A percentile compares a stretch with the other conserved stretches of the same genome.
Conservation (phyloP, 2,329 filamentous ascomycete genomes). For the Exophiala sp. region DNA sequence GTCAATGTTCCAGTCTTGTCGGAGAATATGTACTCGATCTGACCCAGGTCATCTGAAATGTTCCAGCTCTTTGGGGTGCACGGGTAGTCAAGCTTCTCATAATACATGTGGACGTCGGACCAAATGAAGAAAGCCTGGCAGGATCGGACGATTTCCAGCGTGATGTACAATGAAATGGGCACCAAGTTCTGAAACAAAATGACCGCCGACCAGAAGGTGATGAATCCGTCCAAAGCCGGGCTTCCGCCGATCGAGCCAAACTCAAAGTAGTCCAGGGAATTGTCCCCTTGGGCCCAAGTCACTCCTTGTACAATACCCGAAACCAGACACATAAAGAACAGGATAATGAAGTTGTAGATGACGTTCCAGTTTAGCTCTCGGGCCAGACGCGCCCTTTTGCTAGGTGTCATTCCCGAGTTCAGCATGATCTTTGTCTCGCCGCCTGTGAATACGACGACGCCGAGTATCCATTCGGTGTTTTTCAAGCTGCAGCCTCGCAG, state of each 20-base stretch:
- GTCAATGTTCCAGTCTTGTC: constrained; percentile 88
- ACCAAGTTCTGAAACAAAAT: constrained; percentile 98
- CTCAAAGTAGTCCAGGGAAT: constrained; percentile 73
- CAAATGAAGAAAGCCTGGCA: constrained; percentile 96
- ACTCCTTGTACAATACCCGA: constrained; percentile 79
- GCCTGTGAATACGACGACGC: constrained; percentile 88
- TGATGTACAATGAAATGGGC: constrained; percentile 95
- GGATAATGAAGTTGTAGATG: constrained; percentile 87
- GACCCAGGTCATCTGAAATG: constrained; percentile 93
- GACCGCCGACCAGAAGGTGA: constrained; percentile 92
- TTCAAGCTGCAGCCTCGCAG: constrained; percentile 87
- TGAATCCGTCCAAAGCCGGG: constrained; percentile 76
- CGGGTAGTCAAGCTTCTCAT: constrained; percentile 85
- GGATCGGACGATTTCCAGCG: constrained; percentile 89
- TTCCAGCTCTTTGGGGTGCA: constrained; percentile 99
- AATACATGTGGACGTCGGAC: constrained; percentile 94
- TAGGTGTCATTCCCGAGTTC: constrained; percentile 91
- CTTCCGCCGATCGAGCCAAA: constrained; percentile 72
- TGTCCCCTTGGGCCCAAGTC: constrained; percentile 68
- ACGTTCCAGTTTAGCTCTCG: constrained; percentile 96
- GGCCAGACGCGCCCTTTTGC: constrained; percentile 84
- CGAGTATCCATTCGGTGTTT: constrained; percentile 94
- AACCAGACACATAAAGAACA: constrained; percentile 83
- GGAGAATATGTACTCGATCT: constrained; percentile 98
- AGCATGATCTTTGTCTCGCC: constrained; percentile 99